Conservation (phyloP, 2,329 filamentous ascomycete species). For the Penicillium aurantiogriseum region DNA sequence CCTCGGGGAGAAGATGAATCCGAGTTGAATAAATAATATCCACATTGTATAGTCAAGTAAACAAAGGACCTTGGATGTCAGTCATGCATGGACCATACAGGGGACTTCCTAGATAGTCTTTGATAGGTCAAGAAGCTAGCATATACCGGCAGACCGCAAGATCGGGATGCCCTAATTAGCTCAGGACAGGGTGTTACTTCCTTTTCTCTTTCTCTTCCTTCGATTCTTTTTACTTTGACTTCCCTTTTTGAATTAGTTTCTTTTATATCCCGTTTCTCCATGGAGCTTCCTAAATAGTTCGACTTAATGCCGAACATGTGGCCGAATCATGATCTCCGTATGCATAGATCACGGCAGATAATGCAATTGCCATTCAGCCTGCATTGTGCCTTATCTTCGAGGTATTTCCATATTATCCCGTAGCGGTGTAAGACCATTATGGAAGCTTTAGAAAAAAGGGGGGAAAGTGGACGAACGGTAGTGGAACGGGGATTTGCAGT, state of each 20-base stretch:
- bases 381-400: slow-evolving; percentile 22
- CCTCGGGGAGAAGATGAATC: background rate
- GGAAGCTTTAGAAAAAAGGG: background rate
- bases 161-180: background rate
- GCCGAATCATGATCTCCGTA: slow-evolving; percentile 2
- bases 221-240: background rate
- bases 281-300: background rate
- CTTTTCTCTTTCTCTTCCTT: background rate
- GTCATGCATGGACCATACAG: background rate
- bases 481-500: background rate
- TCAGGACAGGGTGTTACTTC: background rate
- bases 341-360: slow-evolving; percentile 23
- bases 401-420: background rate
- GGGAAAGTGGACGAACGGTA: background rate
- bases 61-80: slow-evolving; percentile 1
- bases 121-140: background rate
- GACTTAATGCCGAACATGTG: background rate
- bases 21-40: background rate
- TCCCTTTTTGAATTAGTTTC: background rate
- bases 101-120: background rate
- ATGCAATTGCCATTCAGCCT: slow-evolving; percentile 22
- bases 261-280: background rate
- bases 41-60: background rate
- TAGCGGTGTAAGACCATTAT: slow-evolving; percentile 6
- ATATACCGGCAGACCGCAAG: slow-evolving; percentile 1